Evolutionary conservation across 352 stramenopile species (phyloP).

Genomic region (Phytophthora citrophthora): DNA sequence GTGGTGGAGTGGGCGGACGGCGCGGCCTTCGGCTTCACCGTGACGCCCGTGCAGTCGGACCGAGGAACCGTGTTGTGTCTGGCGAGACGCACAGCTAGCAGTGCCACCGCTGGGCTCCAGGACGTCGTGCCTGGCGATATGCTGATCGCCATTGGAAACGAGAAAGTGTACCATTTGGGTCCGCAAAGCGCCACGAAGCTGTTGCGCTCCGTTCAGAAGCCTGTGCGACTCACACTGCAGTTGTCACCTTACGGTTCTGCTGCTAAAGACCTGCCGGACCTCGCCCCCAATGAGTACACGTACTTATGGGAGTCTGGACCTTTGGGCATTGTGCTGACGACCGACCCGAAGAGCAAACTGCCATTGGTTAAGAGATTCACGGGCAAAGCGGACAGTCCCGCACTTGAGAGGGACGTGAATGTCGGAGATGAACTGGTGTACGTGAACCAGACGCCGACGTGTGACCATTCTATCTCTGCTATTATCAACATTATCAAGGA

Average conservation of each 20-base stretch:
- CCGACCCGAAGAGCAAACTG: constrained; percentile 69
- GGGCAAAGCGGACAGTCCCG: constrained; percentile 54
- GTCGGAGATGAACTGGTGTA: constrained; percentile 82
- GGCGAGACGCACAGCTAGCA: constrained; percentile 54
- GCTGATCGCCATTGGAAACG: constrained; percentile 75
- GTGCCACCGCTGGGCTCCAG: constrained; percentile 53
- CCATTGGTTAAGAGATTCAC: constrained; percentile 83
- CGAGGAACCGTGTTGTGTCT: constrained; percentile 68
- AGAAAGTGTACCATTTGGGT: constrained; percentile 81
- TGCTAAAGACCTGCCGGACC: constrained; percentile 53
- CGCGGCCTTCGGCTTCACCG: constrained; percentile 70
- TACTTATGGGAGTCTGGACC: constrained; percentile 78
- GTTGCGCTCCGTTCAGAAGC: constrained; percentile 70
- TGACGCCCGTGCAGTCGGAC: constrained; percentile 76
- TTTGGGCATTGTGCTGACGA: constrained; percentile 76
- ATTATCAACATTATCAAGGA: constrained; percentile 83
- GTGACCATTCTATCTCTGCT: constrained; percentile 72
- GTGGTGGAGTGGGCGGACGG: constrained; percentile 71
- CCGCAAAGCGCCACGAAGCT: constrained; percentile 67
- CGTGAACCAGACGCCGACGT: constrained; percentile 75
- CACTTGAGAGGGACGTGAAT: constrained; percentile 53
- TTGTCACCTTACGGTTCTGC: constrained; percentile 61
- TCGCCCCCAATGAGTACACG: constrained; percentile 82
- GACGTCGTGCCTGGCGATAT: constrained; percentile 81
- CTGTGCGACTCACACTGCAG: constrained; percentile 73